phyloP scores from a whole-genome alignment of 768 basidiomycete species.

The Lentinula boryana region DNA sequence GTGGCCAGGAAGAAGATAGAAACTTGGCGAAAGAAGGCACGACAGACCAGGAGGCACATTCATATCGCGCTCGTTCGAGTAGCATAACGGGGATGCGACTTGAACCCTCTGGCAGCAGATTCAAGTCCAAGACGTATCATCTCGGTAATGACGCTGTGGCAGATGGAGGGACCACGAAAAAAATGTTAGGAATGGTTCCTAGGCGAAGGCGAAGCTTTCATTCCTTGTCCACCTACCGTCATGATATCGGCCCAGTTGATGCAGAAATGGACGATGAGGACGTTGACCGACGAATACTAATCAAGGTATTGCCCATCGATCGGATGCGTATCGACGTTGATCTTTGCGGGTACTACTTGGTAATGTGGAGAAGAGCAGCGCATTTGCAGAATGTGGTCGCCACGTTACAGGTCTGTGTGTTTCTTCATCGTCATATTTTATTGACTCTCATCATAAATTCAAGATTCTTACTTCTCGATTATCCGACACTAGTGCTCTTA shows the following conservation, averaged over 20 bases:
- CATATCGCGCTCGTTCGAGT: not conserved
- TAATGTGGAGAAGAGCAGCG: constrained; percentile 60
- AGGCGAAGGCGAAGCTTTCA: constrained; percentile 23
- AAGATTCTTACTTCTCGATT: constrained; percentile 50
- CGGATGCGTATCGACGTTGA: constrained; percentile 77
- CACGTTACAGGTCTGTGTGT: constrained; percentile 43
- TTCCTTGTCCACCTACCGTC: not conserved
- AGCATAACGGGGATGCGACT: not conserved
- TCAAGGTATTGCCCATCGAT: constrained; percentile 44
- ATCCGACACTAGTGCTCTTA: constrained; percentile 44
- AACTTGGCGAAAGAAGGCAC: not conserved
- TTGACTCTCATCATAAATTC: not conserved
- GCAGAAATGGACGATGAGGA: not conserved
- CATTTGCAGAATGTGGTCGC: constrained; percentile 62
- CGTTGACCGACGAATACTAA: not conserved
- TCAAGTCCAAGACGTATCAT: not conserved
- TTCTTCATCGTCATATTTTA: constrained; percentile 1
- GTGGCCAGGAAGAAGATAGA: not conserved
- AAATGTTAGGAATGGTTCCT: constrained; percentile 23
- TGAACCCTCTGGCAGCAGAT: not conserved
- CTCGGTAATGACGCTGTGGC: not conserved
- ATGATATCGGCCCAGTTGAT: not conserved
- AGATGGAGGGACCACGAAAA: constrained; percentile 13
- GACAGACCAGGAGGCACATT: not conserved
- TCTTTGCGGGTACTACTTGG: constrained; percentile 66